Evolutionary conservation across 192 early-diverging fungal species (phyloP), one percentile per base, ranked within the genome.

Genomic region (Coemansia sp.): DNA sequence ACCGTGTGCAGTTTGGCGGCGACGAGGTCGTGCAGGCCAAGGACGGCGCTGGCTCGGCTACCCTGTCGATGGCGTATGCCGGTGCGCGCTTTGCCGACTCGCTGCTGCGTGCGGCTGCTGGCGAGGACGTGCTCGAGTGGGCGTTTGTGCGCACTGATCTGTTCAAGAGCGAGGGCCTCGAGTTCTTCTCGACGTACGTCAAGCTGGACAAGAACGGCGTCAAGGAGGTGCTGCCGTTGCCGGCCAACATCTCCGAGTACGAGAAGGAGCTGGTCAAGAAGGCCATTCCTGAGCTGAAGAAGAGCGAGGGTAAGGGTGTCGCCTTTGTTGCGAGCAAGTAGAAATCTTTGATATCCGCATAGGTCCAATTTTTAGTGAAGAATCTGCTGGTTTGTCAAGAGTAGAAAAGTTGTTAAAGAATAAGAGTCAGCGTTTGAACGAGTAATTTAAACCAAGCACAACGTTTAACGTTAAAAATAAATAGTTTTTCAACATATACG

Each of bases 21-120:
- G 97, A 99, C 72, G 97, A 99, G 77, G 97, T 99, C 60, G 97
- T 99, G 76, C 92, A 99, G 89, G 97, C 97, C 74, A 99, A 99
- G 89, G 90, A 94, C 84, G 96, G 96, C 60, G 86, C 88, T 21
- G 94, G 92, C 51, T 91, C 90, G 23, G 92, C 93, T 29, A 95
- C 92, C 5, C 85, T 95, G 37, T 93, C 92, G 52, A 94, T 94
- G 94, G 92, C 93, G 39, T 88, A 83, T 39, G 91, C 92, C 57
- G 92, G 89, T 38, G 94, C 94, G 15, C 89, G 95, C 56, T 97
- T 99, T 83, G 88, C 94, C 58, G 85, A 91, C 79, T 89, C 89
- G 17, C 84, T 99, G 70, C 79, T 99, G 57, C 85, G 91, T 45
- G 94, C 94, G 56, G 75, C 72, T 21, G 84, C 92, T 19, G 82